Base-by-base conservation (phyloP, 805 yeast species). In the Limtongia smithiae region DNA sequence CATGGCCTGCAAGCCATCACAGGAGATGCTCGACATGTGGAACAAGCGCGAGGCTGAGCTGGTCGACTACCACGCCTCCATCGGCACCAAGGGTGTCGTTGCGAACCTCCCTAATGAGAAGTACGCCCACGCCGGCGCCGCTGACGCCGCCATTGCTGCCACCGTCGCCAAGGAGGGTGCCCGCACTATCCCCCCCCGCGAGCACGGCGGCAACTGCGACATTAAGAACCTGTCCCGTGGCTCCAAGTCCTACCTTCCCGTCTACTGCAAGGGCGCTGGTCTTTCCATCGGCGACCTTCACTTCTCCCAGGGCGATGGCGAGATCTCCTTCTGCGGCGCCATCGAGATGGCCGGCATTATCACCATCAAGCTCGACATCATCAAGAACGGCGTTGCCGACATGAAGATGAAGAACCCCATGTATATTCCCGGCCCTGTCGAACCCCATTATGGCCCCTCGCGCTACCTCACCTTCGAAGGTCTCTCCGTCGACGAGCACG, bases 221-320 rank as follows among this genome's bases (percentile, higher is more conserved):
- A 75, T 75, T 59, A 75, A 75, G 60, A 73, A 74, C 51, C 62
- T 75, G 17, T 71, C 78, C 2, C 60, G 77, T 38, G 79, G 79
- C 8, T 72, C 79, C 9, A 74, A 72, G 50, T 71, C 71, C 25
- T 75, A 72, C 55, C 65, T 75, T 40, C 79, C 79, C 2, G 73
- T 72, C 24, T 65, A 74, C 58, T 71, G 74, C 20, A 60, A 62
- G n/a, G 80, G 80, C 9, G 79, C 75, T 33, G 71, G 71, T 54
- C 65, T 75, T 20, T 70, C 75, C 27, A 64, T 75, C 30, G 80
- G 79, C 6, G 80, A 75, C 54, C 57, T 75, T 30, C 80, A 75
- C 58, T 75, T 75, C 60, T 70, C 76, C 20, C 79, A 74, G 60
- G 80, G 79, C 17, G 79, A 75, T 54, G 80, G 79, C 15, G 79